Conservation (phyloP, 192 early-diverging fungal species). For the Coemansia sp. region DNA sequence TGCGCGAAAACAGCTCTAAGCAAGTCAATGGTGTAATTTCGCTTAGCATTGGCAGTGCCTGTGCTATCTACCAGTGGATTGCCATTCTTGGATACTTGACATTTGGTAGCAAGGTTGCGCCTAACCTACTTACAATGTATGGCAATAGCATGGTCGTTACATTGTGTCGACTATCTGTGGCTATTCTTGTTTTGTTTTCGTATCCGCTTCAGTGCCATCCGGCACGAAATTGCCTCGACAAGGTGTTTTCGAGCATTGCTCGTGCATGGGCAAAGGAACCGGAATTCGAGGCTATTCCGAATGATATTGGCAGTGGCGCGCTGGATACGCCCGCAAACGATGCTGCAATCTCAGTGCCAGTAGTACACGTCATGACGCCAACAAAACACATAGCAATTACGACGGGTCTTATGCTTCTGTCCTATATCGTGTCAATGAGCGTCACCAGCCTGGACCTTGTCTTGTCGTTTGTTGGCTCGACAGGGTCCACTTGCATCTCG, state of each 20-base stretch:
- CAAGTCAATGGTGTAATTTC: slow-evolving; percentile 70
- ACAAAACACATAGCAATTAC: slow-evolving; percentile 68
- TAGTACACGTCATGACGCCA: slow-evolving; percentile 46
- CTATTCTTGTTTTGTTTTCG: slow-evolving; percentile 83
- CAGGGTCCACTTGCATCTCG: slow-evolving; percentile 93
- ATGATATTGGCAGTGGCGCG: slow-evolving; percentile 3
- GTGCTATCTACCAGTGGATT: slow-evolving; percentile 79
- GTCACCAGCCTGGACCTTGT: slow-evolving; percentile 83
- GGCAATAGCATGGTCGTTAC: slow-evolving; percentile 65
- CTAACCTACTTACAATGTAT: slow-evolving; percentile 77
- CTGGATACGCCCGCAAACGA: slow-evolving; percentile 15
- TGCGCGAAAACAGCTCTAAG: slow-evolving; percentile 76
- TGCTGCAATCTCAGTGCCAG: slow-evolving; percentile 18
- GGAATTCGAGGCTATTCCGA: slow-evolving; percentile 31
- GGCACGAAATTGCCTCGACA: slow-evolving; percentile 84
- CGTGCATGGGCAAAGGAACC: slow-evolving; percentile 36
- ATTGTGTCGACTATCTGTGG: slow-evolving; percentile 84
- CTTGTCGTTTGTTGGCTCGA: slow-evolving; percentile 91
- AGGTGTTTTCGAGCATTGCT: slow-evolving; percentile 62
- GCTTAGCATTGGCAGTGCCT: slow-evolving; percentile 75
- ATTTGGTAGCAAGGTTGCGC: slow-evolving; percentile 79
- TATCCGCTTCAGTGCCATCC: slow-evolving; percentile 96
- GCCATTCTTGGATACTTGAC: slow-evolving; percentile 90
- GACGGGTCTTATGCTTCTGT: slow-evolving; percentile 62
- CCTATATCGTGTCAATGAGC: slow-evolving; percentile 73